Percentiles rank a stretch among this genome's conserved stretches.
Conservation (phyloP, 108 stramenopile genomes). For the Aureococcus anophagefferens region DNA sequence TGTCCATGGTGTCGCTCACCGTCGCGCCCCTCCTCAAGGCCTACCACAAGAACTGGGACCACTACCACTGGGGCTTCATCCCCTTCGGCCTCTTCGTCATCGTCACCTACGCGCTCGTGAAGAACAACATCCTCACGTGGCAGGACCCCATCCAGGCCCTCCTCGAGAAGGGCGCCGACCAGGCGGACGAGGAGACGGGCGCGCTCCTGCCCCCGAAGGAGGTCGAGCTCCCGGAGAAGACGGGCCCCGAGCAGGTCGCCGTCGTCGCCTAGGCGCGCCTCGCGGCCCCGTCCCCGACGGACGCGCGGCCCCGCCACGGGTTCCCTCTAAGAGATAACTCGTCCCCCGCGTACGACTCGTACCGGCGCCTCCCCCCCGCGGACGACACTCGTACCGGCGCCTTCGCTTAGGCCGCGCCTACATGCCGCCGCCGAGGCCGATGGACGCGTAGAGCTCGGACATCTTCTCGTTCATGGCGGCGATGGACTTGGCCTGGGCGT, state of each 20-base stretch:
- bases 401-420: too few relatives aligned
- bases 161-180: neutral
- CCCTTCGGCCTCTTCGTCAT: neutral
- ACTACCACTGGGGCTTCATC: conserved; percentile 10
- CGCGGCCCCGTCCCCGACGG: too few relatives aligned
- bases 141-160: neutral
- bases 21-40: conserved; percentile 58
- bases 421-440: neutral
- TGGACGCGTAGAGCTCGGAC: neutral
- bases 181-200: neutral
- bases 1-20: conserved; percentile 71
- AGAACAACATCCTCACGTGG: neutral
- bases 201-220: neutral
- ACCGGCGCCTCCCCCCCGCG: too few relatives aligned
- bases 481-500: neutral
- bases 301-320: too few relatives aligned
- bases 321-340: too few relatives aligned
- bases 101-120: neutral
- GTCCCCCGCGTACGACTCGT: too few relatives aligned
- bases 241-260: too few relatives aligned
- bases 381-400: too few relatives aligned
- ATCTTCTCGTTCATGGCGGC: neutral
- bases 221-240: too few relatives aligned
- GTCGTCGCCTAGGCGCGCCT: too few relatives aligned
- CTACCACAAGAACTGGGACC: conserved; percentile 45